Percentiles rank a stretch among this genome's conserved stretches.
These are phyloP conservation scores for Cucumis hystrix DNA, from an alignment of 306 rosid genomes.

Conservation along the genomic window DNA sequence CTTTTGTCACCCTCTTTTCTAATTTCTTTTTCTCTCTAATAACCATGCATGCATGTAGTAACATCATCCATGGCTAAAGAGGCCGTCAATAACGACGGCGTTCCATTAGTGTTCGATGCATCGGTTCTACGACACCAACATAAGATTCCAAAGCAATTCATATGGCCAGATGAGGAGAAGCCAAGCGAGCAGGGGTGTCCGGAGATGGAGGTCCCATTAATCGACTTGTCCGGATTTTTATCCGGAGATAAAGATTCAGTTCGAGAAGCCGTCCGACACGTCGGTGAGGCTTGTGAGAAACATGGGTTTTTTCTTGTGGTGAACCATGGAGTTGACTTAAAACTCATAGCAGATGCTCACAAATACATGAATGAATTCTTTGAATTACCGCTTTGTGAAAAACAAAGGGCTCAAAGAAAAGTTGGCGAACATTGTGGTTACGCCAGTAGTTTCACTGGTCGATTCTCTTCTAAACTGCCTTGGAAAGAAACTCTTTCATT, in stretches of 20 bases:
- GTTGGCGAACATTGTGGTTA: slow-evolving; percentile 83
- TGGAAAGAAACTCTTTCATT: slow-evolving; percentile 93
- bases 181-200: slow-evolving; percentile 36
- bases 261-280: slow-evolving; percentile 32
- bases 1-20: slow-evolving; percentile 25
- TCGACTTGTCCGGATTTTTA: slow-evolving; percentile 51
- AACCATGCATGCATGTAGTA: slow-evolving; percentile 4
- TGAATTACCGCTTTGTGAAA: slow-evolving; percentile 46
- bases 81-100: slow-evolving; percentile 6
- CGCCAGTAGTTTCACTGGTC: slow-evolving; percentile 88
- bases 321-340: slow-evolving; percentile 57
- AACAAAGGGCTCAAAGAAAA: slow-evolving; percentile 75
- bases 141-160: slow-evolving; percentile 56
- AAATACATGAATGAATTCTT: slow-evolving; percentile 56
- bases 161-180: slow-evolving; percentile 87
- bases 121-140: slow-evolving; percentile 34
- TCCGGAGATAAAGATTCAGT: slow-evolving; percentile 39
- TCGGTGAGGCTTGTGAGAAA: slow-evolving; percentile 60
- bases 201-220: slow-evolving; percentile 50
- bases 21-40: neutral
- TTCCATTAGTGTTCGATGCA: slow-evolving; percentile 55
- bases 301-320: slow-evolving; percentile 84
- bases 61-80: slow-evolving; percentile 34
- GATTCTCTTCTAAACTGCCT: slow-evolving; percentile 80
- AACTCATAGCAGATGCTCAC: slow-evolving; percentile 49